Evolutionary conservation across 768 basidiomycete genomes (phyloP).

Genomic region (Cystofilobasidium capitatum): DNA sequence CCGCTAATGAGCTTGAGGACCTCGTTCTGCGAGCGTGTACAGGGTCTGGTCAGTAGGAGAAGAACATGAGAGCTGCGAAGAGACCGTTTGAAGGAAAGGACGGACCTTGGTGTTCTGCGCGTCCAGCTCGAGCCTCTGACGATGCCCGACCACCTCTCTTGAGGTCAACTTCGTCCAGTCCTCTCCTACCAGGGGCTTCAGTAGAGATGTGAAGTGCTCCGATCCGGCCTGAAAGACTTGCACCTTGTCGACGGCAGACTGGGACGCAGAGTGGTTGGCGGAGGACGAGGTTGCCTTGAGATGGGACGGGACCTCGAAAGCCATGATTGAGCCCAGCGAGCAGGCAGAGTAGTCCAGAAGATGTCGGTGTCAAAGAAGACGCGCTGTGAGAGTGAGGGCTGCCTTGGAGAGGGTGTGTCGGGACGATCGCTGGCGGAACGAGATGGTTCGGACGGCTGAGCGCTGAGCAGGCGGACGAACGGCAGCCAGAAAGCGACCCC

Average conservation of each 20-base stretch:
- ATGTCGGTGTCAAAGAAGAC: too few relatives aligned
- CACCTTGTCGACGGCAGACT: neutral
- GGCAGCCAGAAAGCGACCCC: too few relatives aligned
- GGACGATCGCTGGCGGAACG: too few relatives aligned
- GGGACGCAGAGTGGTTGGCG: neutral
- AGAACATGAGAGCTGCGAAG: neutral
- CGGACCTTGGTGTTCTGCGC: constrained; percentile 15
- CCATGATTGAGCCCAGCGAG: too few relatives aligned
- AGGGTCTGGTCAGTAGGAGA: constrained; percentile 8
- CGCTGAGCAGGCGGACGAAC: too few relatives aligned
- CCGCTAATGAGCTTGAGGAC: constrained; percentile 15
- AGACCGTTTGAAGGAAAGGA: neutral
- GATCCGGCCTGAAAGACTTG: constrained; percentile 4
- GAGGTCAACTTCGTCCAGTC: constrained; percentile 11
- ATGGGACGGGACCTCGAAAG: constrained; percentile 24
- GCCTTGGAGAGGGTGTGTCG: too few relatives aligned
- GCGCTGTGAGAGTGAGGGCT: too few relatives aligned
- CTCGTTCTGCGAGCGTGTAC: neutral
- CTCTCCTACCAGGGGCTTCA: constrained; percentile 9
- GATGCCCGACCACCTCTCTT: neutral
- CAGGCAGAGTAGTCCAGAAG: too few relatives aligned
- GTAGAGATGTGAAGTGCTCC: constrained; percentile 14
- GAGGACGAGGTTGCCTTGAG: neutral
- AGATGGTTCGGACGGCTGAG: too few relatives aligned
- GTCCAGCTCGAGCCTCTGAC: constrained; percentile 5